Evolutionary conservation across 805 yeast genomes (phyloP).

Genomic region (Diddensiella caesifluorescens): DNA sequence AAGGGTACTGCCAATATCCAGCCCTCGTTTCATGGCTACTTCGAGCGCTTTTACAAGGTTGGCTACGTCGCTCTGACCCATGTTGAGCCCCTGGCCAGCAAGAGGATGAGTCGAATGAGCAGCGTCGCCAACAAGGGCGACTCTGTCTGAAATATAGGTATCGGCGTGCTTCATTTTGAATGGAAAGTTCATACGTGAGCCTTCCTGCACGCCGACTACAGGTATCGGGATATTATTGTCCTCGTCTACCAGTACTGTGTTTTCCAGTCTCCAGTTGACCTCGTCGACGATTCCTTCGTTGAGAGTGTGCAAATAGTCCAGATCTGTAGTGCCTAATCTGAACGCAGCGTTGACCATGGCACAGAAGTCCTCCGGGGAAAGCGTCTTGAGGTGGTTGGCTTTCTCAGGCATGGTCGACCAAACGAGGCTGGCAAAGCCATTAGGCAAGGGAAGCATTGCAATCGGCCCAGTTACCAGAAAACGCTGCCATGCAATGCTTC

Average conservation of each 20-base stretch:
- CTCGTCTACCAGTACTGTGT: conserved; percentile 42
- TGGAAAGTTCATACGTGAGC: conserved; percentile 84
- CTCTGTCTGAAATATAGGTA: conserved; percentile 72
- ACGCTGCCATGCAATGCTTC: conserved; percentile 85
- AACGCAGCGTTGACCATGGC: conserved; percentile 80
- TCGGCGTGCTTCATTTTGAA: conserved; percentile 86
- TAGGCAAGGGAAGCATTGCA: conserved; percentile 86
- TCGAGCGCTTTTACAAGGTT: conserved; percentile 65
- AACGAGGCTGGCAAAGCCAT: conserved; percentile 80
- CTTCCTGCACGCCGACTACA: conserved; percentile 50
- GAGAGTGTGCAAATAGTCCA: conserved; percentile 58
- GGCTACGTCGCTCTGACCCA: conserved; percentile 94
- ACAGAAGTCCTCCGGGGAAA: conserved; percentile 58
- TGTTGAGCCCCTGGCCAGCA: conserved; percentile 96
- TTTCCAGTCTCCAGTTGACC: conserved; percentile 61
- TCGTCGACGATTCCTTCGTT: conserved; percentile 53
- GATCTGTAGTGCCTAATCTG: conserved; percentile 69
- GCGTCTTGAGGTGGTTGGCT: conserved; percentile 54
- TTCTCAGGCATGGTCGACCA: conserved; percentile 85
- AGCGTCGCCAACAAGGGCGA: conserved; percentile 96
- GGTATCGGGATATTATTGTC: conserved; percentile 62
- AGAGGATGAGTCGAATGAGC: conserved; percentile 97
- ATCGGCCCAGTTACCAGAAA: conserved; percentile 89
- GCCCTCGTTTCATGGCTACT: conserved; percentile 65
- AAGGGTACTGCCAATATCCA: conserved; percentile 78